A percentile compares a stretch with the other conserved stretches of the same genome.
Evolutionary conservation across 2,329 filamentous ascomycete genomes (phyloP).

Genomic region (Ophiosphaerella korrae): DNA sequence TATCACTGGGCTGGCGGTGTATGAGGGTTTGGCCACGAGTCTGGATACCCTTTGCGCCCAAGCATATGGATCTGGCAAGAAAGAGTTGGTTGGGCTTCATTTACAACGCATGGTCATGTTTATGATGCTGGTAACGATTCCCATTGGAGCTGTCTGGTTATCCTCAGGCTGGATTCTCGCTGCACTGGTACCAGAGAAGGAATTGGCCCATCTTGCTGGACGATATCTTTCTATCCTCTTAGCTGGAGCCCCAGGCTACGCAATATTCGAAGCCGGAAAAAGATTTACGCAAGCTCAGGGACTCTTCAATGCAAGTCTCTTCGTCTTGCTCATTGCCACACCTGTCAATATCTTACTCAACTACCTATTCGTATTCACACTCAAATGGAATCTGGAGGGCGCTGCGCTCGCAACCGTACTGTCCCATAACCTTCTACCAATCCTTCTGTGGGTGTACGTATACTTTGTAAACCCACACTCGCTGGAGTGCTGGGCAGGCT

Average conservation of each 20-base stretch:
- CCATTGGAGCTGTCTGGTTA: slow-evolving; percentile 57
- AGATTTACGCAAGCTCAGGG: slow-evolving; percentile 62
- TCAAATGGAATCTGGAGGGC: slow-evolving; percentile 56
- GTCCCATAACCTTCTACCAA: slow-evolving; percentile 55
- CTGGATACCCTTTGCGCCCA: slow-evolving; percentile 60
- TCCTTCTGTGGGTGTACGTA: slow-evolving; percentile 55
- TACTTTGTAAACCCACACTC: slow-evolving; percentile 48
- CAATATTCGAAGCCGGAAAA: slow-evolving; percentile 60
- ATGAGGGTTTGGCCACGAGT: slow-evolving; percentile 58
- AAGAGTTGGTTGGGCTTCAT: slow-evolving; percentile 57
- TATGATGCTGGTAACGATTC: slow-evolving; percentile 55
- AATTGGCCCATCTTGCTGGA: slow-evolving; percentile 57
- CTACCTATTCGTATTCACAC: slow-evolving; percentile 53
- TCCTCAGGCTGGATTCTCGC: slow-evolving; percentile 55
- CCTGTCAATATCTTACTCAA: slow-evolving; percentile 57
- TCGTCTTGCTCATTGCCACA: slow-evolving; percentile 54
- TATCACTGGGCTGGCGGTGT: slow-evolving; percentile 58
- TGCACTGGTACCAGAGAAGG: slow-evolving; percentile 54
- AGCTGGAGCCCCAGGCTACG: slow-evolving; percentile 59
- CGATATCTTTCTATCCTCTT: slow-evolving; percentile 56
- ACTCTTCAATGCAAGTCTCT: slow-evolving; percentile 57
- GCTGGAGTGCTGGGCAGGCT: slow-evolving; percentile 70
- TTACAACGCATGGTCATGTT: slow-evolving; percentile 59
- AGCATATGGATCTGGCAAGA: slow-evolving; percentile 57
- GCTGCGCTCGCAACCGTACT: slow-evolving; percentile 58